Evolutionary conservation across 345 rosid genomes (phyloP).

Genomic region (Arabis alpina): DNA sequence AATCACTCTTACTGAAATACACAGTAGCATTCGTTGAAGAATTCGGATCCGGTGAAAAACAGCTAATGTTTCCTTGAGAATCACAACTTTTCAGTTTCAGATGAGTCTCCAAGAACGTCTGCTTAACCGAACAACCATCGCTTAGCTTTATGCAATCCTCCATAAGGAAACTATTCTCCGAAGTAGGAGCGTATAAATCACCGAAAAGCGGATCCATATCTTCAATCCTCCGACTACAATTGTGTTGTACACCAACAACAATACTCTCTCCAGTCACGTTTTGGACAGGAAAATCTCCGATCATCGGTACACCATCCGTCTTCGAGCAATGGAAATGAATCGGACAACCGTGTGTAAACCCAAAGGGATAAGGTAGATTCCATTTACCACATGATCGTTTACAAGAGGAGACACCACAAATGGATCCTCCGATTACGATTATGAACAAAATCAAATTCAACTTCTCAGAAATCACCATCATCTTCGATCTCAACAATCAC

Average conservation of each 20-base stretch:
- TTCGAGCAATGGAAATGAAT: constrained; percentile 54
- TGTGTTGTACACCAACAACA: constrained; percentile 45
- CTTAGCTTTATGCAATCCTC: constrained; percentile 45
- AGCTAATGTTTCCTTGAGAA: constrained; percentile 45
- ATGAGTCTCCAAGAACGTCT: constrained; percentile 33
- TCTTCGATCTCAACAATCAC: constrained; percentile 28
- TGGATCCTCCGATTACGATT: constrained; percentile 29
- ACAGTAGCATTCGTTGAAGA: not conserved
- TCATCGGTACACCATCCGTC: not conserved
- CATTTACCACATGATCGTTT: constrained; percentile 43
- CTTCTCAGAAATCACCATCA: constrained; percentile 15
- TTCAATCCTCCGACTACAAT: constrained; percentile 27
- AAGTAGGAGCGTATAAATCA: constrained; percentile 49
- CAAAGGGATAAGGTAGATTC: constrained; percentile 65
- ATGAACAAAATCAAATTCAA: constrained; percentile 24
- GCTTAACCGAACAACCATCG: constrained; percentile 50
- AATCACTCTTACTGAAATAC: constrained; percentile 36
- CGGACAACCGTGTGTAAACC: constrained; percentile 59
- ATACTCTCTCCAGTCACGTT: constrained; percentile 56
- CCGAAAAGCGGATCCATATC: constrained; percentile 46
- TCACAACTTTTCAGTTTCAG: constrained; percentile 36
- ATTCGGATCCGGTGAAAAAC: constrained; percentile 41
- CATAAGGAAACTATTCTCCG: constrained; percentile 59
- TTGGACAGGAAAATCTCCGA: constrained; percentile 58
- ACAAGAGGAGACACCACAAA: constrained; percentile 15